A percentile compares a stretch with the other conserved stretches of the same genome.
These are phyloP conservation scores for Penicillium sp. DNA, from an alignment of 2,329 filamentous ascomycete species.

Conservation along the genomic window DNA sequence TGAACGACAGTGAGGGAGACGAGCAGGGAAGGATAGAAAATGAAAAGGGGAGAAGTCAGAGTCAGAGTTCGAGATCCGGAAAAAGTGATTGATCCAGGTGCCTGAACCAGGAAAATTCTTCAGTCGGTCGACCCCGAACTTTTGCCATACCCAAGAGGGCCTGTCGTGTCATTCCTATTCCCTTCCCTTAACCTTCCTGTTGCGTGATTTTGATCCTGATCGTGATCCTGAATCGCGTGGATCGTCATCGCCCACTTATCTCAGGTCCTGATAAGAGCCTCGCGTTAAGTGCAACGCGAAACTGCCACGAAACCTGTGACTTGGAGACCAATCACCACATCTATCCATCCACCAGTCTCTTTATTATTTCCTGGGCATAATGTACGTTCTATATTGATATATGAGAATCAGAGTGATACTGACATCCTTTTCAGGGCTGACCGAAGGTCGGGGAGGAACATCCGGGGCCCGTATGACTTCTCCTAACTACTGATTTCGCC, in stretches of 20 bases:
- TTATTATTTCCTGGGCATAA: not conserved
- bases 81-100: slow-evolving; percentile 17
- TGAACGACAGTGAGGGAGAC: not conserved
- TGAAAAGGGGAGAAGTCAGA: not conserved
- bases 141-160: slow-evolving; percentile 9
- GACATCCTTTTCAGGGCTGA: slow-evolving; percentile 22
- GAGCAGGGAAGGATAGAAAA: not conserved
- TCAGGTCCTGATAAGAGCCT: slow-evolving; percentile 18
- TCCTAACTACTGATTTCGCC: not conserved
- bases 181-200: not conserved
- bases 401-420: not conserved
- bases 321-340: slow-evolving; percentile 1
- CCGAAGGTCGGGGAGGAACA: slow-evolving; percentile 34
- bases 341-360: not conserved
- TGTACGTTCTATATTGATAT: not conserved
- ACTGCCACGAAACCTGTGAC: slow-evolving; percentile 38
- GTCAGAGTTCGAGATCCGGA: slow-evolving; percentile 3
- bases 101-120: slow-evolving; percentile 26
- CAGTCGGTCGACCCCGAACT: slow-evolving; percentile 5
- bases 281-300: slow-evolving; percentile 46
- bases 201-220: not conserved
- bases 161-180: slow-evolving; percentile 4
- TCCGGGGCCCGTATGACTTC: slow-evolving; percentile 47
- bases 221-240: not conserved
- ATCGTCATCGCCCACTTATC: slow-evolving; percentile 9